Evolutionary conservation across 148 eudicot genomes (phyloP).

Genomic region (Camellia japonica): DNA sequence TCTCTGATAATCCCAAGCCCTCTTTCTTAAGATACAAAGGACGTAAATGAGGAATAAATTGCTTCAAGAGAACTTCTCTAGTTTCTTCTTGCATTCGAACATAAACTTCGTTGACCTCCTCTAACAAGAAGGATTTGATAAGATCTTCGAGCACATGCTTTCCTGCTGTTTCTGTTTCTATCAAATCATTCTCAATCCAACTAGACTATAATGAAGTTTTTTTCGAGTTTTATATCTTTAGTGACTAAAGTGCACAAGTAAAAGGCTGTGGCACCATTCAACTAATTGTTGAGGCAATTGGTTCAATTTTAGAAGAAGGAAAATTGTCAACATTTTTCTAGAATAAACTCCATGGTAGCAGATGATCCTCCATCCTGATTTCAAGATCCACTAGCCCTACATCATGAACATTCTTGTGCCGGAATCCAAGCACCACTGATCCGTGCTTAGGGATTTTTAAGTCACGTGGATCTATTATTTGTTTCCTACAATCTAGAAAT

Average conservation of each 20-base stretch:
- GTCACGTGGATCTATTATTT: not conserved
- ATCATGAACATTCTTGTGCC: not conserved
- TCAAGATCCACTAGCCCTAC: not conserved
- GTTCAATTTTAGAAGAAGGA: not conserved
- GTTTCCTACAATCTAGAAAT: not conserved
- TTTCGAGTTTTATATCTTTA: not conserved
- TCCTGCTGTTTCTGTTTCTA: not conserved
- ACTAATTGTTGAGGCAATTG: not conserved
- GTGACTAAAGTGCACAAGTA: not conserved
- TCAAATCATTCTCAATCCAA: not conserved
- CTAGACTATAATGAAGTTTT: not conserved
- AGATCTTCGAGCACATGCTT: constrained; percentile 6
- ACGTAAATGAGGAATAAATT: not conserved
- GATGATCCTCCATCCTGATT: constrained; percentile 16
- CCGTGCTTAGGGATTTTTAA: not conserved
- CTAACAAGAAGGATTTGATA: constrained; percentile 4
- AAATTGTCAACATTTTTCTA: not conserved
- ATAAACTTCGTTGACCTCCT: not conserved
- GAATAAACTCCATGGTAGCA: constrained; percentile 13
- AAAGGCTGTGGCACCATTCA: not conserved
- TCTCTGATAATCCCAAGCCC: not conserved
- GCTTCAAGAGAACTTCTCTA: not conserved
- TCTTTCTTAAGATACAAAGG: not conserved
- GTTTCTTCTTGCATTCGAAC: constrained; percentile 2
- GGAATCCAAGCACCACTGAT: not conserved